Evolutionary conservation across 108 stramenopile genomes (phyloP), one percentile per base, ranked within the genome.

Genomic region (Mediolabrus comicus): DNA sequence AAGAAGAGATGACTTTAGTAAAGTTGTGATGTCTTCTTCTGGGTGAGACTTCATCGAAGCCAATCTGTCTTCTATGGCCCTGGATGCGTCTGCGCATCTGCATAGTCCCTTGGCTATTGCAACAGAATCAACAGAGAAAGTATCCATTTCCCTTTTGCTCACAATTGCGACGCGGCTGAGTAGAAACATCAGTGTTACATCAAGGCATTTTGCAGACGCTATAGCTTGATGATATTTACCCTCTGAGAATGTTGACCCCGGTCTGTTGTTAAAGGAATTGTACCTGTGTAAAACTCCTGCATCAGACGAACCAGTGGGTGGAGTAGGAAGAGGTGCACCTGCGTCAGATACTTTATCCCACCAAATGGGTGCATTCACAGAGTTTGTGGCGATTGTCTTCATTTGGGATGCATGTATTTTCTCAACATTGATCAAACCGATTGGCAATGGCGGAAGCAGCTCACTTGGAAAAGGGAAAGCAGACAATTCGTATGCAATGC

Each of bases 101-200:
- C 73, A 74, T 19, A 74, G 12, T 60, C 73, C 73, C 38, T 74
- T 74, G 11, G 73, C 68, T n/a, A 74, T 62, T 2, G 73, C 73
- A 49, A 74, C 68, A 27, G 68, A 58, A 53, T 74, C 73, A 35
- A 74, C 30, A 46, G 60, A 32, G 61, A 74, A 70, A 25, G 59
- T 53, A 4, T 36, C 32, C 8, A 34, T 10, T 4, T 33, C 60
- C 59, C 67, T 63, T 27, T 72, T 36, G 16, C 38, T 19, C 14
- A 64, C 53, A 49, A 72, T 39, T 24, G 62, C n/a, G 9, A 62
- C 59, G 16, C 73, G 59, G 30, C 59, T 74, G 30, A 62, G 39
- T 28, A 74, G 62, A 62, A 70, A 32, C 68, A 62, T 28, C 14
- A 74, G 38, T 13, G 68, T 59, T 7, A 53, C n/a, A 27, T 74